These are phyloP conservation scores for Nothophoma quercina DNA, from an alignment of 2,329 filamentous ascomycete genomes.

Conservation along the genomic window DNA sequence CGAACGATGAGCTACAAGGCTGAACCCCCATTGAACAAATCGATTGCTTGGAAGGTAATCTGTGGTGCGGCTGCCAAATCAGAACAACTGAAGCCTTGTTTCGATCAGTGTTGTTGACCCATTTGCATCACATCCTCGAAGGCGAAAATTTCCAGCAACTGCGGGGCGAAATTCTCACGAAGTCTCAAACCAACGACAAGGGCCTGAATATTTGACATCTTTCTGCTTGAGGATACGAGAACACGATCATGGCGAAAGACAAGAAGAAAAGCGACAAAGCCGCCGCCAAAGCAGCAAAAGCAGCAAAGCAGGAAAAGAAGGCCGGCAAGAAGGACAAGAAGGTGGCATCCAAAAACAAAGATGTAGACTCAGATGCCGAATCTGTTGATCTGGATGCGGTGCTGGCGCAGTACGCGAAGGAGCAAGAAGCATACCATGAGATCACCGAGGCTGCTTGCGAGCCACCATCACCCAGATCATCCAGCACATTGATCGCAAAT, in stretches of 20 bases:
- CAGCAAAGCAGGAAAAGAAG: constrained; percentile 86
- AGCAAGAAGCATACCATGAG: constrained; percentile 91
- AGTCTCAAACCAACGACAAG: not conserved
- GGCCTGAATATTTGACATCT: not conserved
- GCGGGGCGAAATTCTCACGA: constrained; percentile 15
- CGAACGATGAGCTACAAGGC: not conserved
- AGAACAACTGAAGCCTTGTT: too few relatives aligned
- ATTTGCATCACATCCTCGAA: not conserved
- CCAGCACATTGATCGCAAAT: constrained; percentile 82
- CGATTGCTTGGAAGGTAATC: not conserved
- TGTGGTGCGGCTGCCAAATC: not conserved
- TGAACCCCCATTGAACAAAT: not conserved
- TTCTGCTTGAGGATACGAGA: not conserved
- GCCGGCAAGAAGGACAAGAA: constrained; percentile 79
- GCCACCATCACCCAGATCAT: constrained; percentile 80
- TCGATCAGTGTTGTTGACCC: not conserved
- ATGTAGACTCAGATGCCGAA: constrained; percentile 87
- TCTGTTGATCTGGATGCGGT: constrained; percentile 94
- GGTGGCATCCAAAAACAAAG: constrained; percentile 71
- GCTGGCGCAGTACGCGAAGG: constrained; percentile 88
- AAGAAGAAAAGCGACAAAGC: constrained; percentile 59
- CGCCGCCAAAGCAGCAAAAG: constrained; percentile 61
- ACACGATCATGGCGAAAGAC: constrained; percentile 58
- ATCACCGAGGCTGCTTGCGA: constrained; percentile 80
- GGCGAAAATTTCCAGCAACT: constrained; percentile 28